phyloP scores from a whole-genome alignment of 73 alveolate species.

The Vitrella brassicaformis region DNA sequence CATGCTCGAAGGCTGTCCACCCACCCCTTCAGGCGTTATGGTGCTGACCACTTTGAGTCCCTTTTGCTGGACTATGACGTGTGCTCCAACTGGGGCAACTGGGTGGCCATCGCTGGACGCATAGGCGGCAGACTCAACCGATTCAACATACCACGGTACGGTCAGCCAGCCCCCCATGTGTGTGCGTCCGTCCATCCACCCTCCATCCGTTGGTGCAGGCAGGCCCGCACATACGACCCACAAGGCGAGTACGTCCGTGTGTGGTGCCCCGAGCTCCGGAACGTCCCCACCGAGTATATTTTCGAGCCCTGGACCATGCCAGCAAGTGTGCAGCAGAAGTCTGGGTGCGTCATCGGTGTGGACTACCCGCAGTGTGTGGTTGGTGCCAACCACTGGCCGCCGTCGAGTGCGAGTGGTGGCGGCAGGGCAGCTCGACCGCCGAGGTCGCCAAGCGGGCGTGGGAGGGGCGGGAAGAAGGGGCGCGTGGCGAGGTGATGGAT shows the following conservation, averaged over 20 bases:
- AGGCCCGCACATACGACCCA: slow-evolving; percentile 49
- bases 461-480: too few relatives aligned
- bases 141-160: slow-evolving; percentile 3
- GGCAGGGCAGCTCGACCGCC: too few relatives aligned
- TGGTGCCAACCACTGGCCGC: too few relatives aligned
- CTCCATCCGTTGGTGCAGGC: too few relatives aligned
- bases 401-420: too few relatives aligned
- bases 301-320: slow-evolving; percentile 67
- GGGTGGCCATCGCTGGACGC: slow-evolving; percentile 56
- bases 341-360: not conserved
- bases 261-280: slow-evolving; percentile 57
- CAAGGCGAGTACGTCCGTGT: slow-evolving; percentile 47
- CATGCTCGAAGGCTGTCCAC: too few relatives aligned
- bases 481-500: too few relatives aligned
- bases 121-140: slow-evolving; percentile 49
- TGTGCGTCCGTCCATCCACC: too few relatives aligned
- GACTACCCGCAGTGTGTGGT: too few relatives aligned
- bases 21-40: slow-evolving; percentile 42
- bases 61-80: slow-evolving; percentile 55
- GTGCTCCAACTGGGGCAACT: slow-evolving; percentile 49
- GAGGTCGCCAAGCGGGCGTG: too few relatives aligned
- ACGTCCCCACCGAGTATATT: slow-evolving; percentile 49
- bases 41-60: slow-evolving; percentile 54
- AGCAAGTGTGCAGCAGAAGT: slow-evolving; percentile 4
- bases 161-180: too few relatives aligned